These are phyloP conservation scores for Clarireedia monteithiana DNA, from an alignment of 2,329 filamentous ascomycete species.

Conservation along the genomic window DNA sequence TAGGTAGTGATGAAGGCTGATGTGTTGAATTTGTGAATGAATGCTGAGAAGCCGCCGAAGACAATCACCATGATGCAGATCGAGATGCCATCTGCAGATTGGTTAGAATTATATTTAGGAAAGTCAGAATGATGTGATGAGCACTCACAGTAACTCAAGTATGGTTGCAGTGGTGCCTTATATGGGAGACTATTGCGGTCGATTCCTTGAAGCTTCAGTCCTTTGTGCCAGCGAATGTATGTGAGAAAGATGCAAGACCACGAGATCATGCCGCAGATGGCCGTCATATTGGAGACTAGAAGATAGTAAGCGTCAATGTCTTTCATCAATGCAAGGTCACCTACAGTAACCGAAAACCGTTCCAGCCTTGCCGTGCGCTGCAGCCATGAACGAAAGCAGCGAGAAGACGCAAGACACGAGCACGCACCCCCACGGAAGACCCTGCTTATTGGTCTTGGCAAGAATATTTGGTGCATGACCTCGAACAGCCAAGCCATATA, in stretches of 20 bases:
- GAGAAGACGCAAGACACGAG: conserved; percentile 32
- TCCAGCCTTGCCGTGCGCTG: neutral
- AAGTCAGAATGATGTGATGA: neutral
- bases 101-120: neutral
- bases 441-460: conserved; percentile 48
- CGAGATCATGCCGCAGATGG: neutral
- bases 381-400: neutral
- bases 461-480: conserved; percentile 57
- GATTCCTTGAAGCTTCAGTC: neutral
- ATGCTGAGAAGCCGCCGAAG: neutral
- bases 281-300: neutral
- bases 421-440: conserved; percentile 48
- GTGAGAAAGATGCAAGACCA: neutral
- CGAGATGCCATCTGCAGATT: neutral
- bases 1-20: neutral
- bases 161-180: neutral
- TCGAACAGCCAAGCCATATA: conserved; percentile 59
- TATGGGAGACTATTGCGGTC: neutral
- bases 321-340: neutral
- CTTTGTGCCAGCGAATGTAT: neutral
- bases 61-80: neutral
- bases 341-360: neutral
- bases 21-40: neutral
- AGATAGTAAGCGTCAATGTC: too few species aligned
- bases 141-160: neutral